Conservation (phyloP, 1,139 yeast genomes). For the Nakaseomyces nivariensis region DNA sequence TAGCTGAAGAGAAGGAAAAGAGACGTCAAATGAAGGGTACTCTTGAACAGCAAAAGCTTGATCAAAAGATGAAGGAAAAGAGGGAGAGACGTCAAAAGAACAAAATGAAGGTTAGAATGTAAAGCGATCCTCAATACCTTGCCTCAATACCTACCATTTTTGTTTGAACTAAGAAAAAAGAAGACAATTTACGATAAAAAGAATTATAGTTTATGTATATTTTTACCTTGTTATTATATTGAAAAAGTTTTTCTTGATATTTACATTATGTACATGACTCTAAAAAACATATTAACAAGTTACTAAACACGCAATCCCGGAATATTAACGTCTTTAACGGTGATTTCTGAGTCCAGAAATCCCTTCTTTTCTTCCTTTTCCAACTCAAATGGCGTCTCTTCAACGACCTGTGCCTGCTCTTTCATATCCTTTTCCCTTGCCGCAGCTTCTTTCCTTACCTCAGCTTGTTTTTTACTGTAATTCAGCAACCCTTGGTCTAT, state of each 20-base stretch:
- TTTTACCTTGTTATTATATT: too few relatives aligned
- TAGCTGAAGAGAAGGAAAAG: constrained; percentile 46
- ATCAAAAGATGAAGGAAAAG: constrained; percentile 58
- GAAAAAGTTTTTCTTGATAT: neutral
- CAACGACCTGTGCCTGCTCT: neutral
- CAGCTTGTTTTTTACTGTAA: neutral
- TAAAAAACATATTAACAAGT: neutral
- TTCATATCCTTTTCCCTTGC: neutral
- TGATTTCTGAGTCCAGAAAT: constrained; percentile 4
- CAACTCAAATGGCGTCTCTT: neutral
- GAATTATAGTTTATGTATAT: too few relatives aligned
- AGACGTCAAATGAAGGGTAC: constrained; percentile 37
- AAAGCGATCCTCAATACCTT: neutral
- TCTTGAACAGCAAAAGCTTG: constrained; percentile 66
- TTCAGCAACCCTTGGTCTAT: constrained; percentile 4
- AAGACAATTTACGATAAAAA: too few relatives aligned
- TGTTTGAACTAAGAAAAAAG: too few relatives aligned
- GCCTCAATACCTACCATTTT: too few relatives aligned
- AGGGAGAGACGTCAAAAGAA: constrained; percentile 42
- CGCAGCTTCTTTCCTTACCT: neutral
- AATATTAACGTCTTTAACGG: constrained; percentile 9
- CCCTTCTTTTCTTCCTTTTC: constrained; percentile 3
- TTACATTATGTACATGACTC: neutral
- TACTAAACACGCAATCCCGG: constrained; percentile 8
- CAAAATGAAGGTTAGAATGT: constrained; percentile 34